Evolutionary conservation across 2,329 filamentous ascomycete genomes (phyloP), one percentile per base, ranked within the genome.

Genomic region (Neopestalotiopsis sp.): DNA sequence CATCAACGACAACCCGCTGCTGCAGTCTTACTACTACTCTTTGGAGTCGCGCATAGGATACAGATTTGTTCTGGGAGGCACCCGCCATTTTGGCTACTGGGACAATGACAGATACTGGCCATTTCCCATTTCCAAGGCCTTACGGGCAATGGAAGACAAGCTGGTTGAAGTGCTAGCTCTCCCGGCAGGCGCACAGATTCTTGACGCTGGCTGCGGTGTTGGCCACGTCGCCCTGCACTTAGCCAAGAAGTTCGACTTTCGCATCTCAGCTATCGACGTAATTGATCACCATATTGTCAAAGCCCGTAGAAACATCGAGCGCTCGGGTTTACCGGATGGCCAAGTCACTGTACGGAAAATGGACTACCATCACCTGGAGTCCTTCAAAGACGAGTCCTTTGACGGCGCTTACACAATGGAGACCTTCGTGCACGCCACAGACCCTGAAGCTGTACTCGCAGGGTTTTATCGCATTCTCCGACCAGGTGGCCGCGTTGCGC

Each of bases 361-460:
- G 75, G 85, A 88, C 71, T 89, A 88, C 71, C 86, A 88, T 70
- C 77, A 87, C 70, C 79, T 89, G 1, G 80, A 84, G 2, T 69
- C 71, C 5, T 76, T 87, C 28, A 67, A 71, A 0, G 71, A 77
- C 32, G 75, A 72, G 3, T 82, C 79, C 0, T 81, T 85, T 57
- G 85, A 89, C 67, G 86, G 86, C 3, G 76, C 85, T 34, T 89
- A 88, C 74, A 88, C 86, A 0, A 86, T 88, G 82, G 85, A 89
- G 74, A 87, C 86, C 0, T 82, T 89, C 61, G 86, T 87, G 0
- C 86, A 89, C 72, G 85, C 86, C 1, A 85, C 82, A 1, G 81
- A 87, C 53, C 82, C 84, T 0, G 71, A 79, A 56, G 75, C 74
- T 6, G 86, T 83, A 1, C 76, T 87, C 1, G 71, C 70, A 5